Conservation (phyloP, 2,329 filamentous ascomycete genomes). For the Alternaria triticina region DNA sequence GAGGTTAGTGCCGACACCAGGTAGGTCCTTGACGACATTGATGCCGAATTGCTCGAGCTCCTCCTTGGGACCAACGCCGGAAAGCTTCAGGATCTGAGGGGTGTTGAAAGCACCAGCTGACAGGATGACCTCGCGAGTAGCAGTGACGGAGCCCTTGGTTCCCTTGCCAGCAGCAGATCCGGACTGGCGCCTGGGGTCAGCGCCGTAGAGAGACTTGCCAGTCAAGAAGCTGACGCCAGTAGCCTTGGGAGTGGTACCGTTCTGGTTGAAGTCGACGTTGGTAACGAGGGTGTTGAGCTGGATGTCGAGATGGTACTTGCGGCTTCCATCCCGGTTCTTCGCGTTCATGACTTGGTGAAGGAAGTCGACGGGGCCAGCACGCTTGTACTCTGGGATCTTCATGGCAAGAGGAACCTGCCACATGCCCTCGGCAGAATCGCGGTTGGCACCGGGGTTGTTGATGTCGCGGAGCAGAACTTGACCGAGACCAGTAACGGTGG, state of each 20-base stretch:
- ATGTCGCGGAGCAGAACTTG: constrained; percentile 57
- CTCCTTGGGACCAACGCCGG: constrained; percentile 64
- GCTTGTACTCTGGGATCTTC: constrained; percentile 48
- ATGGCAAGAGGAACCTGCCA: constrained; percentile 65
- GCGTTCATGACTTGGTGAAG: constrained; percentile 57
- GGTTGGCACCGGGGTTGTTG: constrained; percentile 53
- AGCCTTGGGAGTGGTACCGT: constrained; percentile 56
- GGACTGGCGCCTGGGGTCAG: constrained; percentile 41
- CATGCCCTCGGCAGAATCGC: constrained; percentile 57
- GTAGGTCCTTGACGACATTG: constrained; percentile 60
- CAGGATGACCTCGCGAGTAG: constrained; percentile 35
- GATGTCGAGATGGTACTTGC: constrained; percentile 63
- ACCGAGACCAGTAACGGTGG: constrained; percentile 53
- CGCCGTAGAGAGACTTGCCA: constrained; percentile 49
- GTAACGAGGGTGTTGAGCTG: constrained; percentile 68
- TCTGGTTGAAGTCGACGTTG: constrained; percentile 69
- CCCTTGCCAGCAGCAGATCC: constrained; percentile 16
- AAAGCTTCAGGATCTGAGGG: constrained; percentile 67
- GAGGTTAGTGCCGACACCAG: constrained; percentile 69
- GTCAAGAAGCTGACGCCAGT: constrained; percentile 51
- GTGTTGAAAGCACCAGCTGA: constrained; percentile 64
- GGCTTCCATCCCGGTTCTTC: constrained; percentile 56
- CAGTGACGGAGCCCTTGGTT: constrained; percentile 34
- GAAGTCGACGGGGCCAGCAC: constrained; percentile 62
- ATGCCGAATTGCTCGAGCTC: constrained; percentile 64